Conservation (phyloP, 345 rosid genomes). For the Melaleuca quinquenervia region DNA sequence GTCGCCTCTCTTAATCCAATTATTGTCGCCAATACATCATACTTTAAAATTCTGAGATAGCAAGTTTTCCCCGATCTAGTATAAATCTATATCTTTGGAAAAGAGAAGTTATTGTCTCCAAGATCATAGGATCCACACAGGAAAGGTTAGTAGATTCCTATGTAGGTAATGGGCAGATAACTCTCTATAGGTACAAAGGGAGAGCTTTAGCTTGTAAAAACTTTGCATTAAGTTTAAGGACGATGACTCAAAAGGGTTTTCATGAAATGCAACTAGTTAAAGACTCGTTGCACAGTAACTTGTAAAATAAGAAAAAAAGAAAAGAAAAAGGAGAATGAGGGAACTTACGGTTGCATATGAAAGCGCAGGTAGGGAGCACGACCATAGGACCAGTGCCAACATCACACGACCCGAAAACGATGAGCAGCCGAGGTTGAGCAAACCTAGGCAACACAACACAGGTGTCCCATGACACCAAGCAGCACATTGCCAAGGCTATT, state of each 20-base stretch:
- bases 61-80: not conserved
- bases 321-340: too few relatives aligned
- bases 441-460: too few relatives aligned
- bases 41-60: not conserved
- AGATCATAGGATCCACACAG: too few relatives aligned
- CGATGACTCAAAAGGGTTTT: too few relatives aligned
- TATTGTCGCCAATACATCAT: not conserved
- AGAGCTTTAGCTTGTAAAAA: too few relatives aligned
- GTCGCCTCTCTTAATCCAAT: not conserved
- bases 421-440: not conserved
- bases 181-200: not conserved
- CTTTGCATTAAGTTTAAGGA: too few relatives aligned
- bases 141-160: not conserved
- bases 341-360: too few relatives aligned
- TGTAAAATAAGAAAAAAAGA: too few relatives aligned
- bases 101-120: not conserved
- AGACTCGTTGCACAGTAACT: too few relatives aligned
- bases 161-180: not conserved
- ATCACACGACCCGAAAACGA: not conserved
- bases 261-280: too few relatives aligned
- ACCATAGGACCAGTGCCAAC: too few relatives aligned
- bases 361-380: too few relatives aligned
- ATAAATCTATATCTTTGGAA: not conserved
- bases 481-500: rapidly evolving
- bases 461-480: not conserved